A percentile compares a stretch with the other conserved stretches of the same genome.
Conservation (phyloP, 495 filamentous ascomycete species). For the Aspergillus haitiensis region DNA sequence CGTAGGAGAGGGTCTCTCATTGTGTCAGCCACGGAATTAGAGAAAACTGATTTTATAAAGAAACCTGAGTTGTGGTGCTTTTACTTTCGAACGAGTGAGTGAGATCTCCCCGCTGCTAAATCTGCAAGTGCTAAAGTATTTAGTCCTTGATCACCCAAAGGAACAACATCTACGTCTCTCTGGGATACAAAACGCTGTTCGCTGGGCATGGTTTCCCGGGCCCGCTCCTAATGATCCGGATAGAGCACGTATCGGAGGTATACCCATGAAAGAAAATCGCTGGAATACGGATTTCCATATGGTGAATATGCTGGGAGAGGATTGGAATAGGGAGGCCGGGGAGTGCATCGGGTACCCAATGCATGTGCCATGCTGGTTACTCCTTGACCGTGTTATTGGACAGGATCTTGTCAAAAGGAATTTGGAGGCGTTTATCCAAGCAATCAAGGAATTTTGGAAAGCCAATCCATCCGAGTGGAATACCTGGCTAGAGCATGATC, state of each 20-base stretch:
- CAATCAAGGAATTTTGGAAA: slow-evolving; percentile 5
- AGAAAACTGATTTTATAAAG: slow-evolving; percentile 4
- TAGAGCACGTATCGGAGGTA: background rate
- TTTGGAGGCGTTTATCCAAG: slow-evolving; percentile 2
- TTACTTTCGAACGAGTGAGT: slow-evolving; percentile 4
- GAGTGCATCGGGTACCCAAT: slow-evolving; percentile 5
- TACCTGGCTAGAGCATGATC: background rate
- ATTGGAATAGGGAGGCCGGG: background rate
- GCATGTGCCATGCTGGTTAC: slow-evolving; percentile 16
- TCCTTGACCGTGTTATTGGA: slow-evolving; percentile 13
- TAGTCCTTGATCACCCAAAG: slow-evolving; percentile 7
- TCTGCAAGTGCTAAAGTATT: background rate
- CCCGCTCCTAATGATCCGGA: background rate
- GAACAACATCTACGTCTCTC: background rate
- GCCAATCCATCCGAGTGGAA: slow-evolving; percentile 2
- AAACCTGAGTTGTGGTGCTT: background rate
- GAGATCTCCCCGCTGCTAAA: background rate
- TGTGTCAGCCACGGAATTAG: background rate
- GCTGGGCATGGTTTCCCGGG: background rate
- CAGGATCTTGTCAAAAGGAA: background rate
- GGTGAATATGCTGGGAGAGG: background rate
- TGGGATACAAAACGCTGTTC: background rate
- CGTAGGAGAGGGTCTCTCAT: background rate
- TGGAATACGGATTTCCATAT: slow-evolving; percentile 6
- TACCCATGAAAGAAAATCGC: background rate